Percentiles rank a stretch among this genome's conserved stretches.
Conservation (phyloP, 1,139 yeast species). For the Waltiozyma sp. region DNA sequence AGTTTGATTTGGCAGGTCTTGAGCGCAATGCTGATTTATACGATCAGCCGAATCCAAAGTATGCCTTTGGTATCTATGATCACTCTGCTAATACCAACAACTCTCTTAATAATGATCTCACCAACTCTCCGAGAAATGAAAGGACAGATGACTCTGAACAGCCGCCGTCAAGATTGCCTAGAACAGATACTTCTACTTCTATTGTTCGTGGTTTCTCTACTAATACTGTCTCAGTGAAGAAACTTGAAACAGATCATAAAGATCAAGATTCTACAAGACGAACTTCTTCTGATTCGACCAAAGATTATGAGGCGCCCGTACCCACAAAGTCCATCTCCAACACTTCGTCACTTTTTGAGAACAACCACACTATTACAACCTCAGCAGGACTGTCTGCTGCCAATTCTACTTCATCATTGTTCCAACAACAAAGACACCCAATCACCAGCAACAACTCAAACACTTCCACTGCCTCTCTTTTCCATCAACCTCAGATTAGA, state of each 20-base stretch:
- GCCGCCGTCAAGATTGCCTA: constrained; percentile 10
- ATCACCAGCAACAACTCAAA: background rate
- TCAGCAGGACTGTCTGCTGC: background rate
- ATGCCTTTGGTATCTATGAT: constrained; percentile 17
- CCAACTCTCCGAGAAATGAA: constrained; percentile 1
- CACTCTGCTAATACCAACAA: background rate
- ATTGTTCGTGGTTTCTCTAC: constrained; percentile 37
- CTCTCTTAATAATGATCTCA: background rate
- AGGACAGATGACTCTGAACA: background rate
- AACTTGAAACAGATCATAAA: background rate
- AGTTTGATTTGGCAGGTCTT: background rate
- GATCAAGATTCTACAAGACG: constrained; percentile 1
- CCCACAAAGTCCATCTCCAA: background rate
- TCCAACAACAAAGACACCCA: constrained; percentile 8
- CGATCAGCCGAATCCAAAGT: constrained; percentile 19
- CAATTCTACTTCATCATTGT: constrained; percentile 10
- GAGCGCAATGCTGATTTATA: constrained; percentile 13
- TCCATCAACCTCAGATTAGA: background rate
- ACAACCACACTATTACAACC: background rate
- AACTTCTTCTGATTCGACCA: background rate
- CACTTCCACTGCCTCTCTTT: background rate
- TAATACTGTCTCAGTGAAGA: constrained; percentile 21
- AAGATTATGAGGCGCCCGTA: background rate
- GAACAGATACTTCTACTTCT: constrained; percentile 27
- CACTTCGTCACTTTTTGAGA: constrained; percentile 2